Conservation (phyloP, 805 yeast genomes). For the Cyberlindnera subsufficiens region DNA sequence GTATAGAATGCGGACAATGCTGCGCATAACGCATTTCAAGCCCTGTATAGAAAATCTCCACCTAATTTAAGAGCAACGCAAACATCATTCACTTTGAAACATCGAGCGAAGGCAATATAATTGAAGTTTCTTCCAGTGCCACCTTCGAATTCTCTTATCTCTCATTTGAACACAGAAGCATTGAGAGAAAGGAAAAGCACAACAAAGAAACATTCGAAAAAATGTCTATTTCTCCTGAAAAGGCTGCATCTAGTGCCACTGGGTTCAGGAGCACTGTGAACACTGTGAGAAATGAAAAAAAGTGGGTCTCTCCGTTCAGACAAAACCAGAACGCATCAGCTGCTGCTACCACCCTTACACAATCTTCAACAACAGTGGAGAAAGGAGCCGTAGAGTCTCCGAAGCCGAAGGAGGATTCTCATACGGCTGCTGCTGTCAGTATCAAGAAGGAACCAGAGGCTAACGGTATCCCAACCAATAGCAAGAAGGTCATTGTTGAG, state of each 20-base stretch:
- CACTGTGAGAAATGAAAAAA: slow-evolving; percentile 18
- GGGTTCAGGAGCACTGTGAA: slow-evolving; percentile 19
- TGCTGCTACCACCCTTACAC: slow-evolving; percentile 1
- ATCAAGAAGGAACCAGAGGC: slow-evolving; percentile 1
- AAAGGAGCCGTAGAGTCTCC: neutral
- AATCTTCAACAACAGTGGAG: neutral
- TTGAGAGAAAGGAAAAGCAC: no score
- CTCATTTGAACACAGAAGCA: no score
- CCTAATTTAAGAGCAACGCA: no score
- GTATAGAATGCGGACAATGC: no score
- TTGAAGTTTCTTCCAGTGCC: neutral
- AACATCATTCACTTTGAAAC: no score
- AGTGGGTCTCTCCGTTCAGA: slow-evolving; percentile 26
- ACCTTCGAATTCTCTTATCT: no score
- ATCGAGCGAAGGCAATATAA: neutral
- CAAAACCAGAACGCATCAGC: slow-evolving; percentile 6
- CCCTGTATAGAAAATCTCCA: no score
- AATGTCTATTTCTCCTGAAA: neutral
- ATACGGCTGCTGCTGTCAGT: slow-evolving; percentile 4
- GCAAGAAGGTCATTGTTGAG: slow-evolving; percentile 17
- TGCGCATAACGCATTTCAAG: no score
- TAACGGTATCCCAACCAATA: neutral
- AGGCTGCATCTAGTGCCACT: slow-evolving; percentile 1
- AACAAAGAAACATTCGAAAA: neutral
- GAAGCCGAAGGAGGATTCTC: neutral